Base-by-base conservation (phyloP, 805 yeast species). In the Metschnikowia amazonensis region DNA sequence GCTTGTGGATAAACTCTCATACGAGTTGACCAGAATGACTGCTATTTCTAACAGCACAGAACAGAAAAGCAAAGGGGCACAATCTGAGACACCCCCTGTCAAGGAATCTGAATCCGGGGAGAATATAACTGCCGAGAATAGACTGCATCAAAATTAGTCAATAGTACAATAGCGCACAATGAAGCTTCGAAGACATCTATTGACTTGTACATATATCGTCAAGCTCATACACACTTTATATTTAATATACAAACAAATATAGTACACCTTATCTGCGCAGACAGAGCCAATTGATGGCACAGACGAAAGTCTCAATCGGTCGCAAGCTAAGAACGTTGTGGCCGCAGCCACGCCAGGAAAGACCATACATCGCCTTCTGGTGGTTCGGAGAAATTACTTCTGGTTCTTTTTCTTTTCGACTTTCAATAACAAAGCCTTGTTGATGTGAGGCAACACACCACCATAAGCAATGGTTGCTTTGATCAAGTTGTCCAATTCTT, bases 371-470 rank as follows among this genome's bases (percentile, higher is more conserved):
- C 11, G 11, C 33, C 24, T 18, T 37, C 25, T 17, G 9, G 27
- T 21, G 10, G 29, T 28, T 28, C 41, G 3, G 24, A 27, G n/a
- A 25, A 32, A 23, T 35, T 46, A 51, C 44, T 51, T 53, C 51
- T 50, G 60, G 43, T 52, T 49, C 57, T 59, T 60, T 60, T 59
- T 60, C 51, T 55, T 50, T 52, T 61, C 65, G 21, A 60, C 64
- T 61, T 61, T 60, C 56, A 61, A 60, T 57, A 61, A 60, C 58
- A 61, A 60, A 18, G 65, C 65, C 58, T 61, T 61, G 59, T 61
- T 61, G 55, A 61, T 60, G 52, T 61, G 65, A 14, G 65, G 65
- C 61, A 61, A 60, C n/a, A 61, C 65, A 60, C 65, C 65, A 41
- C 65, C 65, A 51, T 57, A 60, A 29, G 65, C 65, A 45, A 61